Evolutionary conservation across 768 basidiomycete genomes (phyloP), one percentile per base, ranked within the genome.

Genomic region (Megacollybia marginata): DNA sequence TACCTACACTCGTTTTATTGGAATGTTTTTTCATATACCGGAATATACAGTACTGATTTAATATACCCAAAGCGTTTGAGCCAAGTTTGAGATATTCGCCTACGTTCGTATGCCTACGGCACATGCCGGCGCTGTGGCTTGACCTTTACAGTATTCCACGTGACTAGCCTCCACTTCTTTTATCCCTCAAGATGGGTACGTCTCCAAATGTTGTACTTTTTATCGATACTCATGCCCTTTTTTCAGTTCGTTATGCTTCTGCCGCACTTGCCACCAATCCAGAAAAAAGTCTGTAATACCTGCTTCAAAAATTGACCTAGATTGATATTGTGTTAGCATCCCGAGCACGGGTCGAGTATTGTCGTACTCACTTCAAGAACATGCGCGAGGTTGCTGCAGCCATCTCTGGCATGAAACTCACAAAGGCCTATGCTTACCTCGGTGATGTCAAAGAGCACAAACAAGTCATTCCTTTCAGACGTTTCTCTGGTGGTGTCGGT

Each of bases 341-440:
- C 63, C 87, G 82, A 64, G 88, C 94, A 52, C 88, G 88, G 63
- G 93, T 93, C 62, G 92, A 95, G 76, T 93, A 97, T 80, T 83
- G 96, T 65, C 90, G 94, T 62, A 98, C 96, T 44, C 95, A 97
- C 77, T 99, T 96, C 85, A 99, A 99, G 87, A 99, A 98, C 82
- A 98, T 96, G 92, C 85, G 91, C 55, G 96, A 99, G 73, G 96
- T 98, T 50, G 94, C 90, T 47, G 95, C 95, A 56, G 92, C 89
- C 57, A 76, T 97, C 56, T 80, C 85, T 57, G 94, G 93, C 92
- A 73, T 95, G 71, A 90, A 89, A 67, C 76, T 98, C 69, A 79
- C 84, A 58, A 97, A 96, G 76, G 96, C 96, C 32, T 94, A 96
- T 75, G 64, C 82, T 55, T 97, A 97, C 77, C 89, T 99, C 61